Conservation (phyloP, 768 basidiomycete species). For the Inosperma sp. region DNA sequence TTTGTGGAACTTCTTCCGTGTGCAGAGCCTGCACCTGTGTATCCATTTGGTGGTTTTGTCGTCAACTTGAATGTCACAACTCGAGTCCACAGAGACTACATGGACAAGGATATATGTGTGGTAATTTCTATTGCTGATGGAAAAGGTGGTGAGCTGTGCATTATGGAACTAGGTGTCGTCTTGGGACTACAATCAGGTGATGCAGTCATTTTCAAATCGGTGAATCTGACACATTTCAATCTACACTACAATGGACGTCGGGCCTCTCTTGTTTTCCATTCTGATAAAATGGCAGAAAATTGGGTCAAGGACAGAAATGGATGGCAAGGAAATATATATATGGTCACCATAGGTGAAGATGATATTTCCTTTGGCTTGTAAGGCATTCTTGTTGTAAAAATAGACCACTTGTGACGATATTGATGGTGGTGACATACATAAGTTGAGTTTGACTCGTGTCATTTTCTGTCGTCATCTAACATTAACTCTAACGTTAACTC, state of each 20-base stretch:
- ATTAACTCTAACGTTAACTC: too few species aligned
- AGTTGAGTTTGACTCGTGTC: too few species aligned
- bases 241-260: conserved; percentile 17
- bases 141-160: conserved; percentile 16
- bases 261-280: conserved; percentile 23
- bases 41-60: conserved; percentile 22
- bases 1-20: conserved; percentile 17
- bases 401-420: too few species aligned
- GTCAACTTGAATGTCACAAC: conserved; percentile 18
- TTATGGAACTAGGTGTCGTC: conserved; percentile 19
- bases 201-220: conserved; percentile 16
- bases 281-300: conserved; percentile 4
- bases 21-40: conserved; percentile 13
- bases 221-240: conserved; percentile 20
- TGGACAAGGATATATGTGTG: conserved; percentile 15
- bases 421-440: too few species aligned
- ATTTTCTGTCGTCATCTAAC: too few species aligned
- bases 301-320: conserved; percentile 11
- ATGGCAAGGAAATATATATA: conserved; percentile 7
- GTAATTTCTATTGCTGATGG: conserved; percentile 4
- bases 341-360: not conserved
- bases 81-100: conserved; percentile 8
- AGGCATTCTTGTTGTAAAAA: not conserved
- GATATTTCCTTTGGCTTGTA: not conserved
- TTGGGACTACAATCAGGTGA: conserved; percentile 12